phyloP scores from a whole-genome alignment of 2,329 filamentous ascomycete species.

The Alternaria sp. region DNA sequence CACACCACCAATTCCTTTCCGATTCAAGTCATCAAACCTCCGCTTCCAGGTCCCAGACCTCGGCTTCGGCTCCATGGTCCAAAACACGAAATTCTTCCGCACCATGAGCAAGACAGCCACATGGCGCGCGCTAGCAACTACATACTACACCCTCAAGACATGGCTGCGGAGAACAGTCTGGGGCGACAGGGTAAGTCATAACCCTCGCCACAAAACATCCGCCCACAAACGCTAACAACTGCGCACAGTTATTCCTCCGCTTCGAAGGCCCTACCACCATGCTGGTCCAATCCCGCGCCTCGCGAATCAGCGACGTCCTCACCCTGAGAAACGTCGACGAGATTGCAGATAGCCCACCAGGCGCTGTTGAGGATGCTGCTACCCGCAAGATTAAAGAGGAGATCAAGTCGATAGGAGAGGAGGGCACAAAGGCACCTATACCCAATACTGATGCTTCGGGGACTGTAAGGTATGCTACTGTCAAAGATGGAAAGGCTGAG shows the following conservation, averaged over 20 bases:
- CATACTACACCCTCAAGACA: constrained; percentile 75
- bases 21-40: constrained; percentile 79
- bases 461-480: constrained; percentile 35
- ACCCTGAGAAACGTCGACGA: constrained; percentile 84
- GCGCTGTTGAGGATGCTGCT: constrained; percentile 67
- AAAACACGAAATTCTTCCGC: constrained; percentile 75
- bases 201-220: too few species aligned
- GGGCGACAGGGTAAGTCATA: constrained; percentile 75
- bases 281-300: constrained; percentile 85
- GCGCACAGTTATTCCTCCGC: constrained; percentile 75
- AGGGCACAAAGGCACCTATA: constrained; percentile 29
- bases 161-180: constrained; percentile 83
- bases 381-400: constrained; percentile 47
- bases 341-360: constrained; percentile 82
- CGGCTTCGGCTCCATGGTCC: constrained; percentile 69
- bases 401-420: constrained; percentile 42
- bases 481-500: constrained; percentile 40
- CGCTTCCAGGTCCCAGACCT: constrained; percentile 79
- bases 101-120: constrained; percentile 74
- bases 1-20: constrained; percentile 80
- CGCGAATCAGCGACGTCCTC: constrained; percentile 79
- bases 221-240: constrained; percentile 18
- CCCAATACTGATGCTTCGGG: constrained; percentile 24
- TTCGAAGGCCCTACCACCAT: constrained; percentile 89
- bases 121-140: constrained; percentile 74